Evolutionary conservation across 2,329 filamentous ascomycete genomes (phyloP), one percentile per base, ranked within the genome.

Genomic region (Colletotrichum eremochloae): DNA sequence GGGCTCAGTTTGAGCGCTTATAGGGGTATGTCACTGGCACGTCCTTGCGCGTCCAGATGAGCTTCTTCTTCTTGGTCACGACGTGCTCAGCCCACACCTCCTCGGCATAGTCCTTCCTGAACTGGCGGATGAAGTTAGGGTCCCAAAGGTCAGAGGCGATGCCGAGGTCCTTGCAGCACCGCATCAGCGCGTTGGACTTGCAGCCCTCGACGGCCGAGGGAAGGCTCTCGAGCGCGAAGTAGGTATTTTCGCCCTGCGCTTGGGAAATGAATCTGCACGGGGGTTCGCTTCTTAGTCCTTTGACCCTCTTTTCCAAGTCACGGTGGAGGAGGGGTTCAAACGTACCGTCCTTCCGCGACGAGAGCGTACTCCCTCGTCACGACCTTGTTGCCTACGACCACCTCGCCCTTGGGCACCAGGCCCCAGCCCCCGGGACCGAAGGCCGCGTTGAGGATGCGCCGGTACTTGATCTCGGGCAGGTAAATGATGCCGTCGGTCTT

Each of bases 361-460:
- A 99, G 88, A 44, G 95, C 96, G 83, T 98, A 99, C 84, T 99
- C 96, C 76, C 96, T 89, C 77, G 96, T 98, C 29, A 92, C 90
- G 58, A 92, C 86, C 81, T 92, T 94, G 40, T 91, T 90, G n/a
- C 94, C 95, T 1, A 97, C 93, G 15, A 94, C 92, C 63, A 94
- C 91, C 80, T 97, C 94, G 20, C 95, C 93, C 71, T 95, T 87
- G 12, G 96, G 96, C 68, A 96, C 96, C 67, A 99, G 85, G 0
- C 96, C 96, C 96, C 96, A 99, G 8, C 93, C 96, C 66, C 97
- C 96, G 0, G 96, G 96, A 0, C 96, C 96, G 83, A 99, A 99
- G 0, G 95, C 94, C 78, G 87, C 86, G 81, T 98, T 98, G 77
- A 99, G 83, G 75, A 97, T 96, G 74, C 96, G 87, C 56, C 96